Conservation (phyloP, 2,329 filamentous ascomycete species). For the Cryphonectria carpinicola region DNA sequence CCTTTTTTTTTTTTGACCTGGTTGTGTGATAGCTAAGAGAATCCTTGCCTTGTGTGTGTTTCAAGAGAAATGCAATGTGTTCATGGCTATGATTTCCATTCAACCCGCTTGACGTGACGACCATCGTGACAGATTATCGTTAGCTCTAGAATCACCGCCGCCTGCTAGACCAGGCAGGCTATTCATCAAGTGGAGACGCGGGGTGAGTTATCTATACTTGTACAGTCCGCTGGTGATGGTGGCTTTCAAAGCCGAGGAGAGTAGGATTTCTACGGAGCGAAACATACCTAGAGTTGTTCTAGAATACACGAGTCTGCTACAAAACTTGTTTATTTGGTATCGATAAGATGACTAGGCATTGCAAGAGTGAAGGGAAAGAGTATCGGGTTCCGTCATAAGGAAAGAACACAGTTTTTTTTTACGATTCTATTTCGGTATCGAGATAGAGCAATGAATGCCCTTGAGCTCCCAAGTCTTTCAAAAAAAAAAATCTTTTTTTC, state of each 20-base stretch:
- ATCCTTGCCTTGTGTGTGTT: background rate
- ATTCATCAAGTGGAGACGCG: no score
- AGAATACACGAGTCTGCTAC: background rate
- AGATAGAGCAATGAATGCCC: constrained; percentile 10
- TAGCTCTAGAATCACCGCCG: no score
- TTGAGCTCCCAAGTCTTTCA: constrained; percentile 16
- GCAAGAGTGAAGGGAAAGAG: background rate
- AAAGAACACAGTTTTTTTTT: background rate
- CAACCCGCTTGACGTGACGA: background rate
- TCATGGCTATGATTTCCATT: background rate
- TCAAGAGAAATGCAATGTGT: background rate
- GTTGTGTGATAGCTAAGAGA: background rate
- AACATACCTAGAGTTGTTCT: background rate
- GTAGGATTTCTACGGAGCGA: background rate
- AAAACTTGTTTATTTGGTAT: background rate
- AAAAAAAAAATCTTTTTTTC: background rate
- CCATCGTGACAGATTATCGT: background rate
- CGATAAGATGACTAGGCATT: background rate
- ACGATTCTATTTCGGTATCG: constrained; percentile 12
- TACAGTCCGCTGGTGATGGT: background rate
- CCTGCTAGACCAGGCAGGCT: no score
- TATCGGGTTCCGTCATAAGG: background rate
- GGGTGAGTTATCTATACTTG: background rate
- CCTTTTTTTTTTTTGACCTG: background rate
- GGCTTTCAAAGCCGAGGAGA: background rate